Evolutionary conservation across 805 yeast genomes (phyloP).

Genomic region (Kluyveromyces starmeri): DNA sequence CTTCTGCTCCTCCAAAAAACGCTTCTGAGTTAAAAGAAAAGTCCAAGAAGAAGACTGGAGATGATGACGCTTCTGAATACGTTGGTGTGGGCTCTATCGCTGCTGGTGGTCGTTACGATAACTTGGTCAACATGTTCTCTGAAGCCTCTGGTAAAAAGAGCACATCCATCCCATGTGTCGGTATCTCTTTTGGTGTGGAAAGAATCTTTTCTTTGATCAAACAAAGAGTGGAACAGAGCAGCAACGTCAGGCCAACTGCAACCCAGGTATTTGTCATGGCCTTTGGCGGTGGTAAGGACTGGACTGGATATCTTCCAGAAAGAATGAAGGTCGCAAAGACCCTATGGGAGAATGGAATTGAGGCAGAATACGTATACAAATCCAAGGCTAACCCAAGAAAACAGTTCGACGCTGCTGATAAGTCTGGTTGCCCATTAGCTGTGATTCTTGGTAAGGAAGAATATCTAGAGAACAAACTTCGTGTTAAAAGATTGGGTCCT

Average conservation of each 20-base stretch:
- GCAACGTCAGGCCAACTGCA: conserved; percentile 65
- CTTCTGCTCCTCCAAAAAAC: conserved; percentile 89
- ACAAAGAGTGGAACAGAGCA: conserved; percentile 56
- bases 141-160: conserved; percentile 71
- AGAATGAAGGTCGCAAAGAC: conserved; percentile 79
- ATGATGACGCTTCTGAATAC: conserved; percentile 89
- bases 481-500: conserved; percentile 83
- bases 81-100: conserved; percentile 98
- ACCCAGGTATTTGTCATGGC: conserved; percentile 97
- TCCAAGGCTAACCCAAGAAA: conserved; percentile 90
- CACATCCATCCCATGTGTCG: conserved; percentile 88
- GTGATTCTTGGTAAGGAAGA: conserved; percentile 96
- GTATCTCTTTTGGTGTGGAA: conserved; percentile 95
- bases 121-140: conserved; percentile 92
- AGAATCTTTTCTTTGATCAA: conserved; percentile 85
- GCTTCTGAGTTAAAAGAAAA: conserved; percentile 58
- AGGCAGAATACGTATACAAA: conserved; percentile 86
- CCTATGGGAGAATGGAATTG: conserved; percentile 84
- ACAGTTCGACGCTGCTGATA: conserved; percentile 97
- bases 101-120: conserved; percentile 98
- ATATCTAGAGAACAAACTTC: conserved; percentile 61
- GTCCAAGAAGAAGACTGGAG: conserved; percentile 36
- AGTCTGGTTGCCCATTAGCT: conserved; percentile 80
- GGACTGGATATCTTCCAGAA: conserved; percentile 88
- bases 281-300: conserved; percentile 94